Evolutionary conservation across 2,329 filamentous ascomycete species (phyloP), one percentile per base, ranked within the genome.

Genomic region (Raffaelea albimanens): DNA sequence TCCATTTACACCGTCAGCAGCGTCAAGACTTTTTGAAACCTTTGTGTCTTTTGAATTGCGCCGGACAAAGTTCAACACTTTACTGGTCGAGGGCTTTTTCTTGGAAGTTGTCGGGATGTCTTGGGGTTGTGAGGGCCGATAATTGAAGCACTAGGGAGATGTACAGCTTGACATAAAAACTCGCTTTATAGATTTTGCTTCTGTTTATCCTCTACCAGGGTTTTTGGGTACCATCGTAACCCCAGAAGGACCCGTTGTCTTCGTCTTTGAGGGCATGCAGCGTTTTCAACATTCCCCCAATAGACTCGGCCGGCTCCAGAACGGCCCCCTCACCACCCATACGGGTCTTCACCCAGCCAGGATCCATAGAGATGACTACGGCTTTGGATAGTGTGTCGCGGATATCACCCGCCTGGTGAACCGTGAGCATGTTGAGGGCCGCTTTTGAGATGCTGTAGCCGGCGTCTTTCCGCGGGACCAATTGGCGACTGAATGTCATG

Each of bases 201-300:
- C 23, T 19, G 5, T 46, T 2, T 2, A 3, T 29, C 5, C 49
- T 29, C 25, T 43, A 63, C 59, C 60, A 63, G 10, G 57, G 53
- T 9, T 51, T 44, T 43, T 50, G 48, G 11, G 51, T 43, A 2
- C 61, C 60, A 4, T 48, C 21, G 31, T 56, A 42, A 9, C 46
- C 44, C 8, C 52, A 58, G 22, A 61, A 63, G 14, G 46, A 44
- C 2, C 48, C 56, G 18, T 55, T 62, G 42, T 63, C 59, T 36
- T 70, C 66, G 13, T 76, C 73, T 59, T 93, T 86, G 13, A 80
- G 68, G 11, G 80, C 73, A 51, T 80, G 81, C 42, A 98, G 67
- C 64, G 96, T 82, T 60, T 80, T 79, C 54, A 98, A 66, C 8
- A 93, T 96, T 2, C 55, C 56, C 0, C 52, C 48, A 4, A 62